Evolutionary conservation across 805 yeast species (phyloP).

Genomic region (Isabelozyma rhagii): DNA sequence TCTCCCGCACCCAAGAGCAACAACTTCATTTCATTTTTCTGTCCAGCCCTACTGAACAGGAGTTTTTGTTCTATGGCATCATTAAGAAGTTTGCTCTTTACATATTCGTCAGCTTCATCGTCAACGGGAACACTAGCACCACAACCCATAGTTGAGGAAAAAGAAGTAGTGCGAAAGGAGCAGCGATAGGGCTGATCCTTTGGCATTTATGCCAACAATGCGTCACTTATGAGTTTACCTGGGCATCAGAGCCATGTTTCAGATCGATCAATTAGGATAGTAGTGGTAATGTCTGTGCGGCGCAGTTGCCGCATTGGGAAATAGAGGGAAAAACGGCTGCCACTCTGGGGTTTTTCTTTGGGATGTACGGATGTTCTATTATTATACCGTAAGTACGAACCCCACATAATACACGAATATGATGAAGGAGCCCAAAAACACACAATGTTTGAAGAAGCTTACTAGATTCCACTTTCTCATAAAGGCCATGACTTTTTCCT

Average conservation of each 20-base stretch:
- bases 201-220: neutral
- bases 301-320: neutral
- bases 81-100: conserved; percentile 52
- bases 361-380: neutral
- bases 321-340: too few relatives aligned
- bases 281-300: neutral
- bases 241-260: neutral
- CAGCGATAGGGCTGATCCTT: neutral
- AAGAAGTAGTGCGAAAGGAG: neutral
- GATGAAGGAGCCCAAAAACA: conserved; percentile 14
- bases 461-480: conserved; percentile 17
- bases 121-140: conserved; percentile 46
- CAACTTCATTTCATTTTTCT: conserved; percentile 62
- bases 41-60: conserved; percentile 47
- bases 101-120: conserved; percentile 50
- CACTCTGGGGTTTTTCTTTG: neutral
- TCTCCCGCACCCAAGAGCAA: conserved; percentile 92
- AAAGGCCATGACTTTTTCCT: conserved; percentile 2
- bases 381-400: conserved; percentile 18
- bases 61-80: conserved; percentile 65
- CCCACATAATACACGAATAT: conserved; percentile 16
- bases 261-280: neutral
- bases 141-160: conserved; percentile 58
- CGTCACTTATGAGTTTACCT: too few relatives aligned
- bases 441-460: conserved; percentile 16